Evolutionary conservation across 1,284 basidiomycete genomes (phyloP).

Genomic region (Ustilago bromivora): DNA sequence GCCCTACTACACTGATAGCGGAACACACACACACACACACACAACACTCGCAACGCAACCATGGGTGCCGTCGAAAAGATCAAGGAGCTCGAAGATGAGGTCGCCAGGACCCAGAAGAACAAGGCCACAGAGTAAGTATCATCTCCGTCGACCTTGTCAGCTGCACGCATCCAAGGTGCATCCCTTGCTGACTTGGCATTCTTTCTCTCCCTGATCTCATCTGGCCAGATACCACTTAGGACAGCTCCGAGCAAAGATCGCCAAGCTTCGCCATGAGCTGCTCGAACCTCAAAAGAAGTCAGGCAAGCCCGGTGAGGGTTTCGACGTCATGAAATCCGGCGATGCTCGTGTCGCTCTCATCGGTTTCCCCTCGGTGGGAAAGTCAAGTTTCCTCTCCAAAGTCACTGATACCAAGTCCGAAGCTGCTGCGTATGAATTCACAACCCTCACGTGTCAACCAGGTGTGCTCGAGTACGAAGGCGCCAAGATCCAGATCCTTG

Average conservation of each 20-base stretch:
- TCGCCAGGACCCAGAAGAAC: slow-evolving; percentile 76
- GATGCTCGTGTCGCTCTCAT: slow-evolving; percentile 82
- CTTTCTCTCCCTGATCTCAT: background rate
- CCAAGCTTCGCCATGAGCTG: slow-evolving; percentile 65
- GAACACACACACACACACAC: background rate
- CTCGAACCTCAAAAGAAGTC: slow-evolving; percentile 64
- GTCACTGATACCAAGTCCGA: slow-evolving; percentile 90
- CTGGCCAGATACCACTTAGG: slow-evolving; percentile 60
- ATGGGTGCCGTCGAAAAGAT: slow-evolving; percentile 74
- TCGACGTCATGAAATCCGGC: slow-evolving; percentile 67
- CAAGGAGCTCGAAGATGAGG: slow-evolving; percentile 97
- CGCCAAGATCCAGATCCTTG: slow-evolving; percentile 72
- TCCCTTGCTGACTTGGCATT: background rate
- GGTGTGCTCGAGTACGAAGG: slow-evolving; percentile 72
- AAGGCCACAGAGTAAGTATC: slow-evolving; percentile 64
- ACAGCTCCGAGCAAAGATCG: slow-evolving; percentile 64
- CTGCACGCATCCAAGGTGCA: background rate
- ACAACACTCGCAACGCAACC: slow-evolving; percentile 8
- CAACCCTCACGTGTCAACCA: slow-evolving; percentile 78
- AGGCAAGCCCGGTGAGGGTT: slow-evolving; percentile 62
- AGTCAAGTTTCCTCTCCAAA: slow-evolving; percentile 92
- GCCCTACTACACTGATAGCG: background rate
- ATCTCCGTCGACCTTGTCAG: background rate
- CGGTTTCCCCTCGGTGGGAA: slow-evolving; percentile 80
- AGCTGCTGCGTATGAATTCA: slow-evolving; percentile 94